These are phyloP conservation scores for Chrysanthemum lavandulifolium DNA, from an alignment of 129 eudicot genomes.

Conservation along the genomic window DNA sequence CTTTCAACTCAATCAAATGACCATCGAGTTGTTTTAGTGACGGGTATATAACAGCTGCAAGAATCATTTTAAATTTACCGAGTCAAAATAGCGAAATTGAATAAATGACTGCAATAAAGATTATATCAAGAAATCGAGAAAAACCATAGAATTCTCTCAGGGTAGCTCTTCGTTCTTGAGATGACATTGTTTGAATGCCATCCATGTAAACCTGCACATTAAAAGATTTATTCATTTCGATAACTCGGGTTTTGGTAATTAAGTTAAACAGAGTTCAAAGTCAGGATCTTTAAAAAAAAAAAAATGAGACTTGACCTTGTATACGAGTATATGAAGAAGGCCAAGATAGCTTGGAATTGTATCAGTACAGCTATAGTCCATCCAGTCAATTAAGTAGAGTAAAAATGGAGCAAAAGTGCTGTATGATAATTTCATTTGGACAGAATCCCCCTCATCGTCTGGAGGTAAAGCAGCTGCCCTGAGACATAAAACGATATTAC, in stretches of 20 bases:
- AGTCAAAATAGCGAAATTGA: not conserved
- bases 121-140: too few relatives aligned
- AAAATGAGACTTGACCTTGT: conserved; percentile 27
- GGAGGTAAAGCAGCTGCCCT: conserved; percentile 55
- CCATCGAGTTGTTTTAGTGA: conserved; percentile 62
- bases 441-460: conserved; percentile 39
- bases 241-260: not conserved
- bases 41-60: conserved; percentile 60
- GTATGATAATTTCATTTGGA: conserved; percentile 50
- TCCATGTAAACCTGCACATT: conserved; percentile 52
- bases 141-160: conserved; percentile 56
- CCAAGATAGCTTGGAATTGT: conserved; percentile 46
- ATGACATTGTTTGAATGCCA: conserved; percentile 54
- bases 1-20: conserved; percentile 33
- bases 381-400: conserved; percentile 49
- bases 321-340: conserved; percentile 48
- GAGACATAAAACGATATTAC: too few relatives aligned
- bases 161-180: conserved; percentile 54
- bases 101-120: not conserved
- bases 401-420: conserved; percentile 49
- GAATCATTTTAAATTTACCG: not conserved
- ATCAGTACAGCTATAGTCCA: conserved; percentile 61
- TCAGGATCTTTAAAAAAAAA: not conserved
- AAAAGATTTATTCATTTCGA: not conserved
- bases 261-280: not conserved